Evolutionary conservation across 139 green algal genomes (phyloP).

Genomic region (Chlamydomonas sp.): DNA sequence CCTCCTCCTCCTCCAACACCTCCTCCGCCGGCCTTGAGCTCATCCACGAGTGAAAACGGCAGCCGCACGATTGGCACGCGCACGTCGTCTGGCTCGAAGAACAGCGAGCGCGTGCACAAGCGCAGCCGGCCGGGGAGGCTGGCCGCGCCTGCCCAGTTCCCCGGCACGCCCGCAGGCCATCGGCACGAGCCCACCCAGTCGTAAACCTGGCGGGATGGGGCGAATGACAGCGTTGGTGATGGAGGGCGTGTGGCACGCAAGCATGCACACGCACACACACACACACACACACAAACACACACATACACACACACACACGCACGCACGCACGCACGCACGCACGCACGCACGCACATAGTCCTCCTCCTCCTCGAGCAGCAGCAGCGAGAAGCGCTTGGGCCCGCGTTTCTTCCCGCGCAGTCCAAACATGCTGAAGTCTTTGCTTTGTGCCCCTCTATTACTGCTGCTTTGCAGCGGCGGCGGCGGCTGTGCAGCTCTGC

Average conservation of each 20-base stretch:
- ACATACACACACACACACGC: too few species aligned
- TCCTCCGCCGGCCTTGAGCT: too few species aligned
- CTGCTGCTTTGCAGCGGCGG: neutral
- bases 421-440: slow-evolving; percentile 37
- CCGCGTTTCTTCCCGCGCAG: slow-evolving; percentile 10
- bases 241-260: neutral
- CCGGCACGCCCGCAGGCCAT: slow-evolving; percentile 44
- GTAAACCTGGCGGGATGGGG: too few species aligned
- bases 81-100: slow-evolving; percentile 81
- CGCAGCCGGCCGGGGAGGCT: slow-evolving; percentile 64
- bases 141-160: slow-evolving; percentile 53
- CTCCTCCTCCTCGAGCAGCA: slow-evolving; percentile 78
- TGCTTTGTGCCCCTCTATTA: neutral
- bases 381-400: slow-evolving; percentile 62
- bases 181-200: slow-evolving; percentile 51
- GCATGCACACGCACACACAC: too few species aligned
- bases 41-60: too few species aligned
- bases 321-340: too few species aligned
- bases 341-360: slow-evolving; percentile 42
- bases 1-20: too few species aligned
- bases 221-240: neutral
- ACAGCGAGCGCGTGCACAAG: slow-evolving; percentile 70
- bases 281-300: too few species aligned
- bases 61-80: slow-evolving; percentile 69
- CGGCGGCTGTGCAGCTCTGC: neutral